These are phyloP conservation scores for Podila verticillata DNA, from an alignment of 192 early-diverging fungal species.

Conservation along the genomic window DNA sequence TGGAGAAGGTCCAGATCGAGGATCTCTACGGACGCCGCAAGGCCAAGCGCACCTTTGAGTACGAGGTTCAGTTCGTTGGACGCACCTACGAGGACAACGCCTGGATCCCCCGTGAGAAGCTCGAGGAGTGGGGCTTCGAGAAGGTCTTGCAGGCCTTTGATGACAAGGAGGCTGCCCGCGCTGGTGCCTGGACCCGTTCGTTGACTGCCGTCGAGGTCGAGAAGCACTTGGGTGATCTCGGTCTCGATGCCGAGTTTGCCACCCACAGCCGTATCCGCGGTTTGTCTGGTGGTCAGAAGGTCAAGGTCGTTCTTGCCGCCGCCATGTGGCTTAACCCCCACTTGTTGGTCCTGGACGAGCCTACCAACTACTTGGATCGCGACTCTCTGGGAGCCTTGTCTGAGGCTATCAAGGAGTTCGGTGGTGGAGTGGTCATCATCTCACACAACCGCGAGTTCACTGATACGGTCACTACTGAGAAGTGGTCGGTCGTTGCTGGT, in stretches of 20 bases:
- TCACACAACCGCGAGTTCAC: constrained; percentile 88
- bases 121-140: constrained; percentile 80
- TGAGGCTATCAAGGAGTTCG: constrained; percentile 77
- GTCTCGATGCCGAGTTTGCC: constrained; percentile 80
- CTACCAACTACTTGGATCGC: constrained; percentile 79
- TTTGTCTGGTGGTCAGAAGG: constrained; percentile 85
- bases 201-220: constrained; percentile 75
- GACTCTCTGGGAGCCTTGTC: constrained; percentile 74
- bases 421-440: constrained; percentile 86
- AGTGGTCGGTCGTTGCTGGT: constrained; percentile 80
- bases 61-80: constrained; percentile 78
- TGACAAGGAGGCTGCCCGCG: constrained; percentile 73
- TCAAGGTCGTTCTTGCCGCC: constrained; percentile 87
- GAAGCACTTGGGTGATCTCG: constrained; percentile 82
- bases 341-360: constrained; percentile 92
- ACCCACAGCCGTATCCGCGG: constrained; percentile 76
- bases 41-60: constrained; percentile 73
- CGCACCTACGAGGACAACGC: constrained; percentile 81
- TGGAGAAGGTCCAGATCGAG: constrained; percentile 61
- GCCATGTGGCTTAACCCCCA: constrained; percentile 93
- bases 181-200: constrained; percentile 75
- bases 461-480: constrained; percentile 74
- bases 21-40: constrained; percentile 73
- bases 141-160: constrained; percentile 70
- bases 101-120: constrained; percentile 74